These are phyloP conservation scores for Avena eriantha DNA, from an alignment of 176 grass and related monocot genomes.

Conservation along the genomic window DNA sequence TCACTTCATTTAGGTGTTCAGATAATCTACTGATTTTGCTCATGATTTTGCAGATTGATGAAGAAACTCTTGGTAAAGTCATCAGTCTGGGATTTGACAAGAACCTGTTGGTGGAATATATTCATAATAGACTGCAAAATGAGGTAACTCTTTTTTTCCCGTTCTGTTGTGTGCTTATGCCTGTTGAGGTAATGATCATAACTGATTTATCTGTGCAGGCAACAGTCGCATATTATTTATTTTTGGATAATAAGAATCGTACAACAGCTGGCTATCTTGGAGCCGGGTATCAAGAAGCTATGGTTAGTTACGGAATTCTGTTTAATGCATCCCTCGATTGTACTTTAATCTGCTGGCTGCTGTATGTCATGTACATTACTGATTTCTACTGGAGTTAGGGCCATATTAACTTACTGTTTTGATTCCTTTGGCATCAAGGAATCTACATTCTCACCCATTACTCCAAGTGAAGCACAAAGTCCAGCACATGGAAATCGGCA, in stretches of 20 bases:
- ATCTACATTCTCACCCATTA: conserved; percentile 48
- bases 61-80: conserved; percentile 74
- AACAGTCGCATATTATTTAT: conserved; percentile 91
- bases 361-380: conserved; percentile 30
- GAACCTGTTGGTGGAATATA: conserved; percentile 67
- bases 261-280: conserved; percentile 75
- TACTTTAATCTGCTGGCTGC: neutral
- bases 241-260: conserved; percentile 76
- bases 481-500: conserved; percentile 52
- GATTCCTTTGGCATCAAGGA: conserved; percentile 52
- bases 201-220: conserved; percentile 58
- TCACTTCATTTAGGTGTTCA: neutral
- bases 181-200: neutral
- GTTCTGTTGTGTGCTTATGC: neutral
- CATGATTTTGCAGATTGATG: conserved; percentile 69
- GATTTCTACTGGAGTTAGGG: conserved; percentile 10
- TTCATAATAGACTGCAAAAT: conserved; percentile 83
- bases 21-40: conserved; percentile 14
- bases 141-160: conserved; percentile 58
- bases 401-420: conserved; percentile 28
- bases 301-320: conserved; percentile 44
- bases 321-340: conserved; percentile 14
- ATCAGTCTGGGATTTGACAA: conserved; percentile 82
- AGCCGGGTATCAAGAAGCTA: conserved; percentile 79
- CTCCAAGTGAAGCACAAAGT: conserved; percentile 56